phyloP scores from a whole-genome alignment of 768 basidiomycete genomes.

The Lanmaoa pseudosensibilis region DNA sequence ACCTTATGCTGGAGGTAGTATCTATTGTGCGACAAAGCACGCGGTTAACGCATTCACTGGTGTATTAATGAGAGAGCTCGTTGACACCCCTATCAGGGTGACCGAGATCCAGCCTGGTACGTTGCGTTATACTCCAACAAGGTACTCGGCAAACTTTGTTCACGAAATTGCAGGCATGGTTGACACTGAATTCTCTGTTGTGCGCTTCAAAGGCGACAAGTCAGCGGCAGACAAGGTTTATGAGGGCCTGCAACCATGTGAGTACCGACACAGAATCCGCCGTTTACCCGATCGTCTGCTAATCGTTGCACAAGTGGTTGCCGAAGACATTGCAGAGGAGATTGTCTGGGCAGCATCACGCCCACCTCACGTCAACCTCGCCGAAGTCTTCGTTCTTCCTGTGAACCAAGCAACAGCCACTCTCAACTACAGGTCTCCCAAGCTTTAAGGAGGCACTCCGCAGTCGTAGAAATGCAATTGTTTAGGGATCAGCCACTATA shows the following conservation, averaged over 20 bases:
- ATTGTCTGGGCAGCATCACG: constrained; percentile 96
- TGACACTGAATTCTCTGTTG: constrained; percentile 89
- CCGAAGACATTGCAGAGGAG: constrained; percentile 92
- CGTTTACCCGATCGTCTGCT: background rate
- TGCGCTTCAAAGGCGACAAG: constrained; percentile 86
- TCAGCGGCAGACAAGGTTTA: constrained; percentile 86
- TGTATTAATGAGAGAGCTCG: constrained; percentile 80
- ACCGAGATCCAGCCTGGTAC: constrained; percentile 91
- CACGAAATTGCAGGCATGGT: constrained; percentile 60
- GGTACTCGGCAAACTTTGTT: background rate
- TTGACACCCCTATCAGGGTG: constrained; percentile 90
- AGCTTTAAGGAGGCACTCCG: background rate
- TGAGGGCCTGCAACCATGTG: constrained; percentile 82
- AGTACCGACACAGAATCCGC: constrained; percentile 28
- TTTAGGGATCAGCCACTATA: constrained; percentile 1
- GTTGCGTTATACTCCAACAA: constrained; percentile 12
- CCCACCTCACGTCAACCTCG: constrained; percentile 90
- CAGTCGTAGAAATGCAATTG: background rate
- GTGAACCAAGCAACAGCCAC: constrained; percentile 76
- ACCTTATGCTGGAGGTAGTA: constrained; percentile 85
- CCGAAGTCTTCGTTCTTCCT: constrained; percentile 75
- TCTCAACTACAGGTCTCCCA: constrained; percentile 52
- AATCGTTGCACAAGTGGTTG: constrained; percentile 53
- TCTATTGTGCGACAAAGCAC: constrained; percentile 91
- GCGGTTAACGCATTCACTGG: constrained; percentile 87